Evolutionary conservation across 306 rosid species (phyloP).

Genomic region (Fagus crenata): DNA sequence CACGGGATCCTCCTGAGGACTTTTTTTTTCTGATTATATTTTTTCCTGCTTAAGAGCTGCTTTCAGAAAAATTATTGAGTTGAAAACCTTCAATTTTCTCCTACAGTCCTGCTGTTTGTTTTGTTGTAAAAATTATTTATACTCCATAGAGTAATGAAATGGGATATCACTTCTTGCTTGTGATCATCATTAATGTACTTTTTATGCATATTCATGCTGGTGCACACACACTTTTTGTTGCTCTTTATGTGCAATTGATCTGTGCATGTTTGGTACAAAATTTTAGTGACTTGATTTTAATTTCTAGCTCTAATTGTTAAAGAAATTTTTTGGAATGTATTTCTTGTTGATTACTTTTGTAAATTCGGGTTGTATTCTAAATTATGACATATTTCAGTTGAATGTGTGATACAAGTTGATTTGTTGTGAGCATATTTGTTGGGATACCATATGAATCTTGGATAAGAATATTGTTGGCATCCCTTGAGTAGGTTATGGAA

Average conservation of each 20-base stretch:
- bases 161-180: not conserved
- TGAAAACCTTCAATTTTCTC: not conserved
- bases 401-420: not conserved
- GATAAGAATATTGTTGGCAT: conserved; percentile 34
- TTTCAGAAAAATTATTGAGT: not conserved
- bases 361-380: not conserved
- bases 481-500: conserved; percentile 47
- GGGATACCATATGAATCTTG: not conserved
- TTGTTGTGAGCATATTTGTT: not conserved
- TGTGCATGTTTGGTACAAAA: not conserved
- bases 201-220: not conserved
- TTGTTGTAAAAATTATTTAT: not conserved
- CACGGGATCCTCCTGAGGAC: not conserved
- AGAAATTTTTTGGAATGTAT: not conserved
- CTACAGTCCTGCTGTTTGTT: not conserved
- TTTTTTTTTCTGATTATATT: not conserved
- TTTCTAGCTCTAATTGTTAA: not conserved
- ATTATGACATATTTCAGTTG: not conserved
- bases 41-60: not conserved
- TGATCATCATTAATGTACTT: not conserved
- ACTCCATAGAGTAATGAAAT: not conserved
- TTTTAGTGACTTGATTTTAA: not conserved
- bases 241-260: not conserved
- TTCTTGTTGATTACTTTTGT: not conserved
- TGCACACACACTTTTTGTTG: not conserved